A percentile compares a stretch with the other conserved stretches of the same genome.
Conservation (phyloP, 208 protist species). For the Trypanosoma melophagium region DNA sequence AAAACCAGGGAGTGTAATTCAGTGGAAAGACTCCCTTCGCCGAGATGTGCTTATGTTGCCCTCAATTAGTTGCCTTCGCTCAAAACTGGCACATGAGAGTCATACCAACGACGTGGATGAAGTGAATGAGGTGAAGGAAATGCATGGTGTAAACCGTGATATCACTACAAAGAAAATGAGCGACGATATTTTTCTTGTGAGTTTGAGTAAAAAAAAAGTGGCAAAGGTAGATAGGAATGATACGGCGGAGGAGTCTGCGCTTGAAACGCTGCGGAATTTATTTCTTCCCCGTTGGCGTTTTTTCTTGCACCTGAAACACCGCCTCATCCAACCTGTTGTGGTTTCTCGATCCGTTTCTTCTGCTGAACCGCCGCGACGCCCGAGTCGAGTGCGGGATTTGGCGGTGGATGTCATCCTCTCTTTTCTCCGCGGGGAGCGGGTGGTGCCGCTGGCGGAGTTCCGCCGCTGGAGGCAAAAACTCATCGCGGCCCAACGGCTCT, state of each 20-base stretch:
- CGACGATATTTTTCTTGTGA: neutral
- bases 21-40: slow-evolving; percentile 4
- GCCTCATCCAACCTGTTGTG: neutral
- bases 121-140: neutral
- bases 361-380: neutral
- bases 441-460: neutral
- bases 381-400: neutral
- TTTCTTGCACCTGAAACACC: slow-evolving; percentile 26
- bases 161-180: neutral
- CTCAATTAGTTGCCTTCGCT: too few relatives aligned
- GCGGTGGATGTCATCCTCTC: slow-evolving; percentile 22
- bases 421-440: neutral
- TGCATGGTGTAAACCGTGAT: neutral
- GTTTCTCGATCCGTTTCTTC: too few relatives aligned
- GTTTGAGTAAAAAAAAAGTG: neutral
- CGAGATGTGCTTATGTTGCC: neutral
- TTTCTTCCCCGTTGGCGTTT: slow-evolving; percentile 21
- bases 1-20: neutral
- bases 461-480: slow-evolving; percentile 7
- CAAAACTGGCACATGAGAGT: too few relatives aligned
- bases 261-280: neutral
- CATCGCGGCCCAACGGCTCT: slow-evolving; percentile 50
- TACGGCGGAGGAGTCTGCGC: neutral
- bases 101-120: too few relatives aligned
- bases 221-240: neutral